Evolutionary conservation across 1,139 yeast species (phyloP).

Genomic region (Eremothecium coryli): DNA sequence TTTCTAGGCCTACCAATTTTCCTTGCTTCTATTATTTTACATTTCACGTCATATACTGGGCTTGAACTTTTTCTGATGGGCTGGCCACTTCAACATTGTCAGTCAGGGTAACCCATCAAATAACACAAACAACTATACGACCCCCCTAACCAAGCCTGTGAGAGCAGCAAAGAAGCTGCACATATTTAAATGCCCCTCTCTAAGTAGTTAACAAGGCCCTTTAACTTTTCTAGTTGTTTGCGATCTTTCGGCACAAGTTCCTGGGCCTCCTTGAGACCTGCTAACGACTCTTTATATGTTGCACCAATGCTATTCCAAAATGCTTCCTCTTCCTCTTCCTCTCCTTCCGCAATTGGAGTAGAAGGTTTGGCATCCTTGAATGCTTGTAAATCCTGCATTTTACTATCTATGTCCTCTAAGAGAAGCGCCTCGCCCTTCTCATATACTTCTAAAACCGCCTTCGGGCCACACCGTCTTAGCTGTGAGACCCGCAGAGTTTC

Average conservation of each 20-base stretch:
- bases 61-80: too few species aligned
- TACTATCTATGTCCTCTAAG: conserved; percentile 19
- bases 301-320: conserved; percentile 16
- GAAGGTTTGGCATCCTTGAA: conserved; percentile 10
- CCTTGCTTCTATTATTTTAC: too few species aligned
- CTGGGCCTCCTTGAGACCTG: conserved; percentile 11
- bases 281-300: conserved; percentile 17
- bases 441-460: conserved; percentile 25
- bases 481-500: conserved; percentile 46
- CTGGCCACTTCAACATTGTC: too few species aligned
- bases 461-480: conserved; percentile 47
- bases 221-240: conserved; percentile 12
- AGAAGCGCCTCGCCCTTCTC: conserved; percentile 20
- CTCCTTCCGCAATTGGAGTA: conserved; percentile 6
- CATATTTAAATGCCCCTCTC: too few species aligned
- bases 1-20: too few species aligned
- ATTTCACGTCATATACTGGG: too few species aligned
- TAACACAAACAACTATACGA: too few species aligned
- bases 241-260: conserved; percentile 13
- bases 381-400: conserved; percentile 11
- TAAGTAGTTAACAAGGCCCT: conserved; percentile 14
- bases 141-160: too few species aligned
- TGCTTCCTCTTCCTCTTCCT: conserved; percentile 14
- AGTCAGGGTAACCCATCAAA: too few species aligned
- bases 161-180: too few species aligned